These are phyloP conservation scores for Ceratocystis smalleyi DNA, from an alignment of 2,329 filamentous ascomycete genomes.

Conservation along the genomic window DNA sequence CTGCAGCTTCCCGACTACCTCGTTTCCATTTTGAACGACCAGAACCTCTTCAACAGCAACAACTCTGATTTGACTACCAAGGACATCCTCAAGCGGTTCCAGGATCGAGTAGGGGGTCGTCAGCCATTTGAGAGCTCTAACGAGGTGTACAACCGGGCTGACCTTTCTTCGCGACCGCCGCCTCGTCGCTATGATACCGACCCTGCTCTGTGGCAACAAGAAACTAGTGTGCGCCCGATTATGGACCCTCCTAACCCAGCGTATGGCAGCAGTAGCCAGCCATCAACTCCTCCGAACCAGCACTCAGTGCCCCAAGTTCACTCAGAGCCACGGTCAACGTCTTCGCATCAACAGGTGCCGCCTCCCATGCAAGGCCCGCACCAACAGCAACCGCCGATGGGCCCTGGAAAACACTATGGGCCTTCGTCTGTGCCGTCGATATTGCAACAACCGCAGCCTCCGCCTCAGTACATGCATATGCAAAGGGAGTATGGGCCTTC, in stretches of 20 bases:
- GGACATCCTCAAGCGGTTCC: constrained; percentile 87
- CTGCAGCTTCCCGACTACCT: constrained; percentile 80
- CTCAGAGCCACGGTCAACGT: constrained; percentile 10
- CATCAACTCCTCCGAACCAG: constrained; percentile 15
- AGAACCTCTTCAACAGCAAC: constrained; percentile 56
- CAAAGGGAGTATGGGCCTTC: constrained; percentile 11
- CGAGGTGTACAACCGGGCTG: constrained; percentile 41
- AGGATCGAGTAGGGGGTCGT: constrained; percentile 51
- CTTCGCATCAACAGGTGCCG: constrained; percentile 13
- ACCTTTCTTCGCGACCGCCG: constrained; percentile 39
- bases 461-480: constrained; percentile 11
- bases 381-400: constrained; percentile 9
- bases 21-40: constrained; percentile 70
- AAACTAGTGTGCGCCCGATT: constrained; percentile 60
- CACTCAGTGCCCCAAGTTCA: constrained; percentile 14
- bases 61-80: constrained; percentile 85
- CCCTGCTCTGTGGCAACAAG: constrained; percentile 65
- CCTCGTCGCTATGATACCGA: constrained; percentile 69
- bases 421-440: constrained; percentile 14
- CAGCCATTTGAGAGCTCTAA: constrained; percentile 41
- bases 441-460: constrained; percentile 15
- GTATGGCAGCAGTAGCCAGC: constrained; percentile 17
- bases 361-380: constrained; percentile 4
- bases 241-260: constrained; percentile 40
- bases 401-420: constrained; percentile 3